A percentile compares a stretch with the other conserved stretches of the same genome.
Evolutionary conservation across 139 green algal species (phyloP).

Genomic region (Volvox reticuliferus): DNA sequence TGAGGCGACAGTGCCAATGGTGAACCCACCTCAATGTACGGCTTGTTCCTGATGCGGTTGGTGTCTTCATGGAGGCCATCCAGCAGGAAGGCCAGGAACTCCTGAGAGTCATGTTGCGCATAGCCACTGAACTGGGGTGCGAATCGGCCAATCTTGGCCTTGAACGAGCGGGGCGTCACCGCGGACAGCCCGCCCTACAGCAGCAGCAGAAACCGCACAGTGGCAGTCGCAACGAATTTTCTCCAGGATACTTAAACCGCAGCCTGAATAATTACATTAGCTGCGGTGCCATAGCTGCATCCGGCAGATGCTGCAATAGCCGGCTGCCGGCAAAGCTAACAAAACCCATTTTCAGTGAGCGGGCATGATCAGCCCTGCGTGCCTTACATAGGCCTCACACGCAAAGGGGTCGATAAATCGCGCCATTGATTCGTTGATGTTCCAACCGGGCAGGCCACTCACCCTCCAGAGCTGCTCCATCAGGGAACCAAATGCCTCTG

Average conservation of each 20-base stretch:
- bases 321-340: too few species aligned
- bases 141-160: conserved; percentile 86
- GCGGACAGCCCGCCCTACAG: conserved; percentile 46
- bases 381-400: too few species aligned
- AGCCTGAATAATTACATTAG: too few species aligned
- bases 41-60: conserved; percentile 94
- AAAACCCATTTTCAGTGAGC: too few species aligned
- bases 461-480: conserved; percentile 90
- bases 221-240: too few species aligned
- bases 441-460: background rate
- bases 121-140: conserved; percentile 95
- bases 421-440: too few species aligned
- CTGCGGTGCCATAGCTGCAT: too few species aligned
- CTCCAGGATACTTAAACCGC: too few species aligned
- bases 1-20: too few species aligned
- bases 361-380: too few species aligned
- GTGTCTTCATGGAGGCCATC: conserved; percentile 98
- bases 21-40: conserved; percentile 87
- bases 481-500: conserved; percentile 87
- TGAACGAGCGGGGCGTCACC: conserved; percentile 78
- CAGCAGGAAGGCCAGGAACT: conserved; percentile 96
- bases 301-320: too few species aligned
- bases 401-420: too few species aligned
- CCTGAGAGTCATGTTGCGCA: conserved; percentile 92
- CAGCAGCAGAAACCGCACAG: background rate